A percentile compares a stretch with the other conserved stretches of the same genome.
Conservation (phyloP, 2,329 filamentous ascomycete species). For the Fusarium staphyleae region DNA sequence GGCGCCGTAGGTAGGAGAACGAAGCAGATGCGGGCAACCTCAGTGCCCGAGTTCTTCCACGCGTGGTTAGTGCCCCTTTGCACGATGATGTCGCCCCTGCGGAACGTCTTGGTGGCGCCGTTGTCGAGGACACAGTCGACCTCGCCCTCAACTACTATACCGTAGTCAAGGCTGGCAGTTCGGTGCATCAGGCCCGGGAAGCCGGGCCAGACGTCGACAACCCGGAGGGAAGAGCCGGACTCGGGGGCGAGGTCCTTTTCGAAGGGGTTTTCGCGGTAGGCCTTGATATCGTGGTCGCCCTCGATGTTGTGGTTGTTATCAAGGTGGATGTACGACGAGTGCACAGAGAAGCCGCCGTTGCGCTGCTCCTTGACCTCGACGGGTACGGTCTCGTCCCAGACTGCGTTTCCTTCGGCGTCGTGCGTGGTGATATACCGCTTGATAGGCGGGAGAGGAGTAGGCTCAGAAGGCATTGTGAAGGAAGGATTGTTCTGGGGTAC, state of each 20-base stretch:
- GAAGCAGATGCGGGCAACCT: constrained; percentile 34
- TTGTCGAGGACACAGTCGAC: constrained; percentile 35
- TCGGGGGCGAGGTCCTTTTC: constrained; percentile 29
- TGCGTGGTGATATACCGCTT: constrained; percentile 35
- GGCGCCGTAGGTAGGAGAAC: constrained; percentile 30
- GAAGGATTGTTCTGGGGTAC: background rate
- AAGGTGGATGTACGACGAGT: constrained; percentile 31
- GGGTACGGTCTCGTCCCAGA: constrained; percentile 29
- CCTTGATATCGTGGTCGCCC: constrained; percentile 25
- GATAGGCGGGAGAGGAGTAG: constrained; percentile 25
- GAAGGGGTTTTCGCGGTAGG: constrained; percentile 26
- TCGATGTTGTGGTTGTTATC: constrained; percentile 19
- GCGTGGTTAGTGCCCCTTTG: constrained; percentile 38
- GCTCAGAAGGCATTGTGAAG: constrained; percentile 21
- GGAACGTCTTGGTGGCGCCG: constrained; percentile 25
- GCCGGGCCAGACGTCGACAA: constrained; percentile 36
- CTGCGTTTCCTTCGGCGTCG: constrained; percentile 26
- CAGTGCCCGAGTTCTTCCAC: constrained; percentile 33
- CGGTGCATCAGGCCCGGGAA: constrained; percentile 33
- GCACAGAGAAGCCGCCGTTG: constrained; percentile 29
- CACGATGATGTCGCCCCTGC: constrained; percentile 33
- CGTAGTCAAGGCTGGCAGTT: constrained; percentile 36
- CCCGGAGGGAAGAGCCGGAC: constrained; percentile 28
- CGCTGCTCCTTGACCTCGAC: constrained; percentile 20
- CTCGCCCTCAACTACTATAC: constrained; percentile 33